These are phyloP conservation scores for Pleurotus pulmonarius DNA, from an alignment of 768 basidiomycete genomes.

Conservation along the genomic window DNA sequence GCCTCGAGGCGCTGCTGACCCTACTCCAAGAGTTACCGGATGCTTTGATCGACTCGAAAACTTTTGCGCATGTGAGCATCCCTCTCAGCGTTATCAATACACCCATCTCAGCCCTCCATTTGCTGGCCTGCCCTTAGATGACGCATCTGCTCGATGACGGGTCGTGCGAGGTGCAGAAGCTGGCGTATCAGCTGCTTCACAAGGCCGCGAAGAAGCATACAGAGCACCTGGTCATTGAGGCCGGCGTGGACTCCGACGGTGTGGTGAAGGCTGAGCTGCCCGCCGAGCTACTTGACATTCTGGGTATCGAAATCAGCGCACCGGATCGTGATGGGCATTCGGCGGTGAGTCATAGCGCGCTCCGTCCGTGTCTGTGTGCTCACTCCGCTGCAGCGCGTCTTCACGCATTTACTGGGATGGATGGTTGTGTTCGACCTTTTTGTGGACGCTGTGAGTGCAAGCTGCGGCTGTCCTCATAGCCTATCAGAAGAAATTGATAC, in stretches of 20 bases:
- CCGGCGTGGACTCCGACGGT: conserved; percentile 71
- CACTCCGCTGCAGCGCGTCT: conserved; percentile 32
- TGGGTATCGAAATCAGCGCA: conserved; percentile 46
- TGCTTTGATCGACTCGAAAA: conserved; percentile 57
- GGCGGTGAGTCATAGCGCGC: conserved; percentile 23
- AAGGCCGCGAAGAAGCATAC: conserved; percentile 72
- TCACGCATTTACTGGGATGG: conserved; percentile 81
- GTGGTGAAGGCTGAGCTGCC: conserved; percentile 56
- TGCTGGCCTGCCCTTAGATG: conserved; percentile 45
- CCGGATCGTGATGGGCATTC: conserved; percentile 31
- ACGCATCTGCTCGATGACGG: conserved; percentile 73
- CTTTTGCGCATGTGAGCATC: conserved; percentile 52
- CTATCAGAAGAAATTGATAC: no score
- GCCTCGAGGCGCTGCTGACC: conserved; percentile 63
- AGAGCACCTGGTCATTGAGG: conserved; percentile 82
- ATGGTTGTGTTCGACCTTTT: conserved; percentile 88
- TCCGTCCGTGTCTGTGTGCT: background rate
- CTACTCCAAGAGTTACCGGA: conserved; percentile 66
- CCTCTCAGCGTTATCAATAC: conserved; percentile 31
- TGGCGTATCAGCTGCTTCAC: conserved; percentile 70
- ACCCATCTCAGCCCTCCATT: no score
- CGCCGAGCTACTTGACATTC: conserved; percentile 46
- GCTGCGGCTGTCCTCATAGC: background rate
- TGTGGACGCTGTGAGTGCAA: conserved; percentile 65
- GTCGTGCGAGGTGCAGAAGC: conserved; percentile 63